phyloP scores from a whole-genome alignment of 257 asterid species.

The Solanum sitiens region DNA sequence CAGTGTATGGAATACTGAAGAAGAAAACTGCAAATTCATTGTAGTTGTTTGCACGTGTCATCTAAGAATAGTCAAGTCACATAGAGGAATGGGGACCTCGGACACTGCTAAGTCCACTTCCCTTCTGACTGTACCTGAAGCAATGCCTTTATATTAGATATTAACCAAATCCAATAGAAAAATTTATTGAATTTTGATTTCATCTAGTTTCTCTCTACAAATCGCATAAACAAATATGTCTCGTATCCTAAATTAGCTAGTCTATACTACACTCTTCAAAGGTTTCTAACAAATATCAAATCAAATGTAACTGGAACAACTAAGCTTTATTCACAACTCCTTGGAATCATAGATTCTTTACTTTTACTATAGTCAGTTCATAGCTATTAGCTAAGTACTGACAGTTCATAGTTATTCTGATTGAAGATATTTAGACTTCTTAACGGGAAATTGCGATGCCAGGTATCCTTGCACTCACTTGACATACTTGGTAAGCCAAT shows the following conservation, averaged over 20 bases:
- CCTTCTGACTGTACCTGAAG: neutral
- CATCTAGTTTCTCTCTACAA: neutral
- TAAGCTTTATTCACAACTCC: neutral
- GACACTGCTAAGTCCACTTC: neutral
- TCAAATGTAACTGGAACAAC: neutral
- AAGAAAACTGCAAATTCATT: neutral
- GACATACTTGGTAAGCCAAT: conserved; percentile 38
- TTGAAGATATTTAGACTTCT: neutral
- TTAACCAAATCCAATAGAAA: neutral
- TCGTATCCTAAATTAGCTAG: neutral
- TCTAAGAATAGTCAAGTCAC: neutral
- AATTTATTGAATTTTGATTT: neutral
- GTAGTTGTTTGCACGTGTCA: neutral
- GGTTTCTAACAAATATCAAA: neutral
- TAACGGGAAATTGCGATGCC: neutral
- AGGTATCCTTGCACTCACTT: conserved; percentile 2
- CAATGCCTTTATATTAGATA: neutral
- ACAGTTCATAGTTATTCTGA: neutral
- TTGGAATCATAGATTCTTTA: neutral
- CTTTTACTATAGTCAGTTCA: neutral
- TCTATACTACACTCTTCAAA: neutral
- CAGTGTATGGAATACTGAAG: neutral
- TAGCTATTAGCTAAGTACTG: neutral
- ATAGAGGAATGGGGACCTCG: neutral
- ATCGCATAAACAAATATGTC: neutral